phyloP scores from a whole-genome alignment of 805 yeast genomes.

The Cyberlindnera nakhonratchasimensis region DNA sequence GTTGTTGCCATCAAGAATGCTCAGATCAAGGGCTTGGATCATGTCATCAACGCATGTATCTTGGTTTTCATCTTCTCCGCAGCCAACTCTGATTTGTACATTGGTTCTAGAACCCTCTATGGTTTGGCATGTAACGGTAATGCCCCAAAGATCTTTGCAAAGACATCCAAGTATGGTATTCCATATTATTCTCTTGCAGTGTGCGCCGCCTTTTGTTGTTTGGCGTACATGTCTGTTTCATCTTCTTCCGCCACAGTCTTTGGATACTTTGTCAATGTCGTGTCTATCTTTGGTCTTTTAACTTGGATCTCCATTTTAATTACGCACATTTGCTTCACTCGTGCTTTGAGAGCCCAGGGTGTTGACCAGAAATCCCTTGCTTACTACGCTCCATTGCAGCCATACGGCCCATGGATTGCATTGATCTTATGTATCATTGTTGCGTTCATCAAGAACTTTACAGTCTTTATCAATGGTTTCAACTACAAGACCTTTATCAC shows the following conservation, averaged over 20 bases:
- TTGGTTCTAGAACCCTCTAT: constrained; percentile 71
- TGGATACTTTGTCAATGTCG: constrained; percentile 69
- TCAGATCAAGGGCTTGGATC: constrained; percentile 61
- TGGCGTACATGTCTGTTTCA: constrained; percentile 70
- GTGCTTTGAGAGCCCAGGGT: constrained; percentile 67
- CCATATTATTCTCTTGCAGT: constrained; percentile 57
- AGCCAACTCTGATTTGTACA: constrained; percentile 73
- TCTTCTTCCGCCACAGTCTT: constrained; percentile 55
- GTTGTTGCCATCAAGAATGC: constrained; percentile 76
- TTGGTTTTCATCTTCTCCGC: constrained; percentile 77
- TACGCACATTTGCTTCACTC: constrained; percentile 62
- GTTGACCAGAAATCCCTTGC: constrained; percentile 41
- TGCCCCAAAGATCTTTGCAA: constrained; percentile 67
- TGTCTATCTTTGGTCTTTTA: constrained; percentile 69
- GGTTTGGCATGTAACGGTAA: constrained; percentile 70
- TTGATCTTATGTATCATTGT: constrained; percentile 50
- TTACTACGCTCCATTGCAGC: constrained; percentile 65
- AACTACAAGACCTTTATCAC: constrained; percentile 67
- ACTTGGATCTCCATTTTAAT: constrained; percentile 72
- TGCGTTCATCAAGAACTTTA: constrained; percentile 64
- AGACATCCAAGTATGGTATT: constrained; percentile 53
- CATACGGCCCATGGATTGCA: constrained; percentile 62
- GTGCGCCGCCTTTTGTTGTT: constrained; percentile 49
- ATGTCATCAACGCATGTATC: constrained; percentile 74
- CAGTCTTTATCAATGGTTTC: constrained; percentile 63